Conservation (phyloP, 148 eudicot genomes). For the Selenicereus undatus region DNA sequence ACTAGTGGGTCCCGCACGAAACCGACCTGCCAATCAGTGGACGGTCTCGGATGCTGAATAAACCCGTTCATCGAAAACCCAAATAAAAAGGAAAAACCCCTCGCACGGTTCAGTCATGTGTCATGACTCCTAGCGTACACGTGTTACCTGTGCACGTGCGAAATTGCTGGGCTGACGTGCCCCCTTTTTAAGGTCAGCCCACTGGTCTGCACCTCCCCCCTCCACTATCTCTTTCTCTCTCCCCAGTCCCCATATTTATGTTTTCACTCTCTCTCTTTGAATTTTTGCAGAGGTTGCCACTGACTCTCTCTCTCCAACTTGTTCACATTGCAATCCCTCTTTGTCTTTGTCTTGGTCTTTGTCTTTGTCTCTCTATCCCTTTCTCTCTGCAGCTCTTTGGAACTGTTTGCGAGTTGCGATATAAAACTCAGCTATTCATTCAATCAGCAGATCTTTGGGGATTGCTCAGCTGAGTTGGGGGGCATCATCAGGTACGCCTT, state of each 20-base stretch:
- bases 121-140: neutral
- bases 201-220: neutral
- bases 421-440: neutral
- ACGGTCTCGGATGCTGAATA: neutral
- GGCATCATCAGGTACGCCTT: conserved; percentile 12
- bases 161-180: neutral
- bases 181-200: neutral
- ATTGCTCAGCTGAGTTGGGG: neutral
- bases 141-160: neutral
- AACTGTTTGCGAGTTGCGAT: neutral
- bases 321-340: conserved; percentile 8
- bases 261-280: neutral
- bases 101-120: neutral
- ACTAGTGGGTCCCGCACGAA: neutral
- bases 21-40: neutral
- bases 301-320: neutral
- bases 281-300: conserved; percentile 1
- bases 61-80: neutral
- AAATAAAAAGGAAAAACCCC: neutral
- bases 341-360: neutral
- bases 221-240: neutral
- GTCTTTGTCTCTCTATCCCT: neutral
- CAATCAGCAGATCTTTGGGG: neutral
- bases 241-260: no score
- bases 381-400: neutral